Conservation (phyloP, 495 filamentous ascomycete genomes). For the Eremomyces bilateralis region DNA sequence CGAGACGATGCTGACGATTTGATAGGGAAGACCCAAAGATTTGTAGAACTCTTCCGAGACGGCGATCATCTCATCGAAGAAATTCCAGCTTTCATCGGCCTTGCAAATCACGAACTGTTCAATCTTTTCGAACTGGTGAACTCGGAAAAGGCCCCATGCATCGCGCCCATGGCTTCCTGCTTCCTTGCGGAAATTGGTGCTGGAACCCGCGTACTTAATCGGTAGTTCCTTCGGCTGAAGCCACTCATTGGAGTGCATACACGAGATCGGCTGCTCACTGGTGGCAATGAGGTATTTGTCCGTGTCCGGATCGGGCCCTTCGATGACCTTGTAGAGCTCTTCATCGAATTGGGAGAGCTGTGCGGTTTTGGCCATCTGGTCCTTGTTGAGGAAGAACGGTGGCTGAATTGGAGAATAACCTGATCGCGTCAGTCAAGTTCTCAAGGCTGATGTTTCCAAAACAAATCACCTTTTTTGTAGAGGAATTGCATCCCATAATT, state of each 20-base stretch:
- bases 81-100: constrained; percentile 85
- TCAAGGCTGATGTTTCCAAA: too few species aligned
- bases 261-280: constrained; percentile 84
- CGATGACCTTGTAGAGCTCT: constrained; percentile 88
- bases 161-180: constrained; percentile 83
- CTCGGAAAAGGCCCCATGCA: constrained; percentile 94
- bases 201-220: constrained; percentile 83
- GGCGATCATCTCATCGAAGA: constrained; percentile 78
- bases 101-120: constrained; percentile 91
- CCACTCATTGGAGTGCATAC: constrained; percentile 87
- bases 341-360: constrained; percentile 96
- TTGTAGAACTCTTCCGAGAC: constrained; percentile 88
- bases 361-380: constrained; percentile 97
- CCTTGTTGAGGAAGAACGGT: constrained; percentile 87
- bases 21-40: constrained; percentile 72
- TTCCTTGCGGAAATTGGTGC: constrained; percentile 87
- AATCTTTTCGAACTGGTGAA: constrained; percentile 97
- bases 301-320: constrained; percentile 51
- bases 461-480: constrained; percentile 38
- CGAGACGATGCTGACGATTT: constrained; percentile 78
- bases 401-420: constrained; percentile 80
- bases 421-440: too few species aligned
- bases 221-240: constrained; percentile 65
- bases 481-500: constrained; percentile 91
- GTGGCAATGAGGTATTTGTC: constrained; percentile 98